Evolutionary conservation across 352 stramenopile genomes (phyloP), one percentile per base, ranked within the genome.

Genomic region (Halophytophthora batemanensis): DNA sequence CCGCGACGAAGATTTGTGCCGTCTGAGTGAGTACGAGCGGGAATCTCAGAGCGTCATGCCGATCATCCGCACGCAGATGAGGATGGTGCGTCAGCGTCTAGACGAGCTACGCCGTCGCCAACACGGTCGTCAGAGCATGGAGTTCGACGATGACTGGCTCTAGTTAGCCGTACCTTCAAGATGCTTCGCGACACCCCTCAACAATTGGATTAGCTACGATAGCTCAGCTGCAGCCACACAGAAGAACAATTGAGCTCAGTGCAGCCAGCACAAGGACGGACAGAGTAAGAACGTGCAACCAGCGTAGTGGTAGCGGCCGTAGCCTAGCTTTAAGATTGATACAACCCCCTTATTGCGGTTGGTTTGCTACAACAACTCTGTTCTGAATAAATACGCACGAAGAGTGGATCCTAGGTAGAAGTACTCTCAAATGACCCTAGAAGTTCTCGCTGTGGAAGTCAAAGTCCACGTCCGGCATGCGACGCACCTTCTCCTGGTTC

Each of bases 391-490:
- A 38, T 38, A 38, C 11, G n/a, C 6, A 38, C 33, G 33, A 6
- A 38, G 10, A 38, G 33, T 17, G 11, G 10, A 38, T 13, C 33
- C n/a, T 13, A 3, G n/a, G 33, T 38, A 14, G 11, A 6, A 31
- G 25, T 10, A 8, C 8, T 31, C 25, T 41, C 18, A 2, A 28
- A 36, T 6, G 14, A 15, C 18, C 13, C 53, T 74, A 86, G 47
- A 89, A 89, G 58, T 70, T 82, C 35, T 89, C 73, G 44, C 70
- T 86, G 53, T 86, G 77, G 41, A 88, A 90, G 36, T 84, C 77
- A 48, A 86, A 90, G 25, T 69, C 61, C 40, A 87, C 64, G 11
- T 78, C 64, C 17, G 59, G 60, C 2, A 49, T 50, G 22, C 56
- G 47, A 6, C 60, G 58, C 13, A 56, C 56, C 51, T 76, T 69